Evolutionary conservation across 1,284 basidiomycete species (phyloP), one percentile per base, ranked within the genome.

Genomic region (Fomitopsis betulina): DNA sequence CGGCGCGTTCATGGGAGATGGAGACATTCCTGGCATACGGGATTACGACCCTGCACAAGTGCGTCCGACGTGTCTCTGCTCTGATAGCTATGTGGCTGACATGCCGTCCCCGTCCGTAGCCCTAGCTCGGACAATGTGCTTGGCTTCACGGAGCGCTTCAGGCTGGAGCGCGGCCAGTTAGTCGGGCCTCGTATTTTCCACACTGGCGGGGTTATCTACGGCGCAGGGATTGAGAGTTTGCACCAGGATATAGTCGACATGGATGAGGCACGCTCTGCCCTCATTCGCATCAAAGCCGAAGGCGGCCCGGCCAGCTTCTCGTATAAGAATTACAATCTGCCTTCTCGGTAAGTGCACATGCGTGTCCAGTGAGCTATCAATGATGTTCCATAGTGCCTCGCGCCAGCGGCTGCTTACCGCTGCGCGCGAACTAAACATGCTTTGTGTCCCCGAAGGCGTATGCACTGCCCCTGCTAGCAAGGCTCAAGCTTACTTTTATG

Each of bases 1-100:
- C 87, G 0, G 76, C 85, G 3, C 78, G 76, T 52, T 87, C 87
- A 2, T 90, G 87, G 87, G 87, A 90, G 64, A 76, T 87, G 73
- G 79, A 86, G 67, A 81, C 86, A 0, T 89, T 89, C 79, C 77
- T 90, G 32, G 85, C 87, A 0, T 89, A 89, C 63, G 87, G 87
- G n/a, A 80, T 90, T 8, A 90, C 87, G 0, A 89, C 87, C 1
- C 65, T 90, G 58, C 88, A 90, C 75, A 90, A 90, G 86, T 89
- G 64, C 56, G 78, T 25, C n/a, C 49, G 17, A 17, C n/a, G 19
- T 21, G 17, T 70, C 15, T 32, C 23, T 55, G 19, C 40, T 49
- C n/a, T 33, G 37, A 37, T 13, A 17, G 30, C n/a, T 30, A 37
- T 23, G 21, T 55, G 21, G 13, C 19, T 33, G 42, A n/a, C 21